These are phyloP conservation scores for Scedosporium aurantiacum DNA, from an alignment of 2,329 filamentous ascomycete genomes.

Conservation along the genomic window DNA sequence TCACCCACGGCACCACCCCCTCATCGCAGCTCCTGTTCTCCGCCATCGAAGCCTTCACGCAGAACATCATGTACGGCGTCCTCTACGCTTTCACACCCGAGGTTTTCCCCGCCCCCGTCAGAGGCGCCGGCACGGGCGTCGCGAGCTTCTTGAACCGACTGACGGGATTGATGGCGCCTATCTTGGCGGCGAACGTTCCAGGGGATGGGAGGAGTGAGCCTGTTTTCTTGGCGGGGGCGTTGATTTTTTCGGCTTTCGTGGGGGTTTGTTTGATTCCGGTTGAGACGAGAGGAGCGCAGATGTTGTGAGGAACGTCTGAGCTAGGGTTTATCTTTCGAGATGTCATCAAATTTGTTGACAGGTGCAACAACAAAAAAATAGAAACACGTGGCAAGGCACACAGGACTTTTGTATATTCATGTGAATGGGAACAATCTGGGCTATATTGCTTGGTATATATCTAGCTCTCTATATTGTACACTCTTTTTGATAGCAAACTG, in stretches of 20 bases:
- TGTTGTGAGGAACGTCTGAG: constrained; percentile 28
- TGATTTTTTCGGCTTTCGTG: constrained; percentile 49
- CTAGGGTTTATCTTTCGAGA: background rate
- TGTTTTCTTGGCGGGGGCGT: constrained; percentile 43
- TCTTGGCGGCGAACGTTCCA: constrained; percentile 52
- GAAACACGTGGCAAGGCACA: no score
- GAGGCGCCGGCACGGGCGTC: constrained; percentile 63
- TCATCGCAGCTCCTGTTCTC: constrained; percentile 52
- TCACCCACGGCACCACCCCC: constrained; percentile 44
- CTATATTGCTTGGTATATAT: background rate
- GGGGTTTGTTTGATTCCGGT: constrained; percentile 51
- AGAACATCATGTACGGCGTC: constrained; percentile 69
- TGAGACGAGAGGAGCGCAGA: constrained; percentile 49
- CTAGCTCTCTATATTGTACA: background rate
- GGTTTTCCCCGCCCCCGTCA: constrained; percentile 60
- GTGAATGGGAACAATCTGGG: no score
- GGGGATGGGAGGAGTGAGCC: constrained; percentile 46
- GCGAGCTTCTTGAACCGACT: constrained; percentile 60
- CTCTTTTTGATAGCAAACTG: background rate
- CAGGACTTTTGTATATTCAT: background rate
- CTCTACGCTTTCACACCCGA: constrained; percentile 70
- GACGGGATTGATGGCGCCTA: constrained; percentile 55
- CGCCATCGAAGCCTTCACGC: constrained; percentile 58
- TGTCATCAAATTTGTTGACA: background rate
- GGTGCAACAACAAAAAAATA: no score